Evolutionary conservation across 345 rosid genomes (phyloP), one percentile per base, ranked within the genome.

Genomic region (Theobroma cacao): DNA sequence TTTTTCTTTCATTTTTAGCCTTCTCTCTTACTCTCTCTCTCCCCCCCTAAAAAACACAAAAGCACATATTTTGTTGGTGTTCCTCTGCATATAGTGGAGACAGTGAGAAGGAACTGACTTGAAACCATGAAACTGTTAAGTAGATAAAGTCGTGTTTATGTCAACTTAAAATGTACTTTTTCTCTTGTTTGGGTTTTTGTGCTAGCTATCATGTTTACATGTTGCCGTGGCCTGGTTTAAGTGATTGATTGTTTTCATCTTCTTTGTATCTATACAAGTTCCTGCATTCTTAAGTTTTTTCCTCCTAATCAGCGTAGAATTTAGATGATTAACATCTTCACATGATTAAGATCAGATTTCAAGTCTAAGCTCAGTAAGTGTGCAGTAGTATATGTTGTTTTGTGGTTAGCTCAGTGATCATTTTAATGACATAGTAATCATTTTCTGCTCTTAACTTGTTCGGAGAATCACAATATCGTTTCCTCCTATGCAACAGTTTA

Each of bases 401-500:
- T 9, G 50, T 9, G 28, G 26, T 26, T 28, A 26, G 36, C 55
- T 28, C 47, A 8, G 8, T 30, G 74, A 6, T 30, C 26, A 56
- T 38, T 26, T 33, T 36, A 38, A 50, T 74, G 40, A 52, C 63
- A 26, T 48, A 1, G 34, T 18, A 74, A n/a, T n/a, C 12, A 3
- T 17, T 56, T 74, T 38, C 45, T 7, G 15, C 50, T 40, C 75
- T 52, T 10, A 66, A 41, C 18, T 12, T 66, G 40, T 45, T 65
- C 24, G 53, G 28, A 70, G 43, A 63, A 48, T 45, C 33, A n/a
- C 40, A 47, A n/a, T 22, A 2, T 17, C 17, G 1, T 50, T 72
- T 65, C 4, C 33, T 76, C 9, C 55, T 56, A 11, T 66, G 20
- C 18, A 24, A 72, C 89, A 91, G 95, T 91, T 13, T 91, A 91